A percentile compares a stretch with the other conserved stretches of the same genome.
phyloP scores from a whole-genome alignment of 257 asterid genomes.

The Primulina tabacum region DNA sequence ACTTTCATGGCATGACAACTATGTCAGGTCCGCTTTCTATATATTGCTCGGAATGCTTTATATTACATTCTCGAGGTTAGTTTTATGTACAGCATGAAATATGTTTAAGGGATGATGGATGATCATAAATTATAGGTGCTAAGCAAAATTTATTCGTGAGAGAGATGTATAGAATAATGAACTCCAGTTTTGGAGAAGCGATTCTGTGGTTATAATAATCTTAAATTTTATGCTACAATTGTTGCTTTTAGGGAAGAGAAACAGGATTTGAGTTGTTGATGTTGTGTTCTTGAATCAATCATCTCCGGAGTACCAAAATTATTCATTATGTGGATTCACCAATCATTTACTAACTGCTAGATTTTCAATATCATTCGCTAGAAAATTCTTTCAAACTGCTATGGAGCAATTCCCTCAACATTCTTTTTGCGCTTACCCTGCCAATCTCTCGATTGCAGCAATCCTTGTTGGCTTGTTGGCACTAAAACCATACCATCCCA shows the following conservation, averaged over 20 bases:
- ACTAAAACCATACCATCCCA: too few relatives aligned
- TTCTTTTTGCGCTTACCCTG: neutral
- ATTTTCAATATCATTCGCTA: neutral
- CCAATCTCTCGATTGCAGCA: neutral
- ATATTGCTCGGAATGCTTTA: slow-evolving; percentile 9
- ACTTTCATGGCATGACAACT: neutral
- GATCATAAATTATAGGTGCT: neutral
- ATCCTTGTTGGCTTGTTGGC: too few relatives aligned
- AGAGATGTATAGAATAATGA: neutral
- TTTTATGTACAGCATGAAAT: neutral
- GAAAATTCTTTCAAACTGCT: neutral
- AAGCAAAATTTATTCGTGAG: slow-evolving; percentile 10
- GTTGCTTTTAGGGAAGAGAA: neutral
- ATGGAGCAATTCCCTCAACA: neutral
- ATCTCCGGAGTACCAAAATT: neutral
- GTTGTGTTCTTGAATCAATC: neutral
- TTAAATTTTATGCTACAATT: too few relatives aligned
- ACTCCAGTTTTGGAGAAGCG: neutral
- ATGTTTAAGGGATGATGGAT: neutral
- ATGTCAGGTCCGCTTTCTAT: slow-evolving; percentile 28
- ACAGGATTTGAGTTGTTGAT: neutral
- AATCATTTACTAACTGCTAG: neutral
- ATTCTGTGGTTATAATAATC: neutral
- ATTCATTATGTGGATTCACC: neutral
- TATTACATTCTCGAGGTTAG: neutral